These are phyloP conservation scores for Rhodotorula sp. DNA, from an alignment of 1,284 basidiomycete genomes.

Conservation along the genomic window DNA sequence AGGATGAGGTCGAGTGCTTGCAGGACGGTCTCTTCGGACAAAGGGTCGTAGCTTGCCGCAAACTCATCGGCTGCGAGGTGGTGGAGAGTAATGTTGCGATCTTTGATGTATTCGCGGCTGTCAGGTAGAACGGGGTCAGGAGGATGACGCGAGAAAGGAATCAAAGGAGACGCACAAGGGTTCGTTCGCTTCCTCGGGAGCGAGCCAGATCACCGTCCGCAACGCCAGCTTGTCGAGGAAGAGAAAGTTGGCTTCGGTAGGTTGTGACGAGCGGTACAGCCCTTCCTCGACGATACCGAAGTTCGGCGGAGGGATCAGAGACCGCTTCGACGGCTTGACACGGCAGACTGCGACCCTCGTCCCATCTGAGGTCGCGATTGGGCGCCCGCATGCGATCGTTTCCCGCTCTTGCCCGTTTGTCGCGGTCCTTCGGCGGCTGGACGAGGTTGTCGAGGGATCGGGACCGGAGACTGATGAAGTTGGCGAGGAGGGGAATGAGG, in stretches of 20 bases:
- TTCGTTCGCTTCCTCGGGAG: slow-evolving; percentile 56
- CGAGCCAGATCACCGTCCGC: slow-evolving; percentile 56
- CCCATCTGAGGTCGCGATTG: not conserved
- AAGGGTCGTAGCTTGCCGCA: slow-evolving; percentile 50
- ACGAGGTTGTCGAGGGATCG: not conserved
- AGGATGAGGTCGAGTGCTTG: slow-evolving; percentile 56
- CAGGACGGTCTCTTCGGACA: slow-evolving; percentile 56
- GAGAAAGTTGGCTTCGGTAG: slow-evolving; percentile 57
- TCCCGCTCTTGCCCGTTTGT: not conserved
- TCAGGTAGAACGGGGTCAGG: not conserved
- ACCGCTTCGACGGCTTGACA: slow-evolving; percentile 11
- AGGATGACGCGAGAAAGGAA: not conserved
- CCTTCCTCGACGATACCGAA: slow-evolving; percentile 58
- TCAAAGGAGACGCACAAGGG: slow-evolving; percentile 50
- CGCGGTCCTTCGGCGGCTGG: not conserved
- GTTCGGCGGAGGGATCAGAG: slow-evolving; percentile 54
- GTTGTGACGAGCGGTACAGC: slow-evolving; percentile 55
- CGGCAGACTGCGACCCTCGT: slow-evolving; percentile 10
- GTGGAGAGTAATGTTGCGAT: slow-evolving; percentile 44
- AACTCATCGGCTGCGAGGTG: slow-evolving; percentile 53
- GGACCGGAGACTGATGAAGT: not conserved
- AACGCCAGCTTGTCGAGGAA: slow-evolving; percentile 57
- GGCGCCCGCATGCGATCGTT: slow-evolving; percentile 1
- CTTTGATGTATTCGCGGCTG: slow-evolving; percentile 40
- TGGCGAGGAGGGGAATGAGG: no score